Conservation (phyloP, 1,284 basidiomycete genomes). For the Moesziomyces aphidis region DNA sequence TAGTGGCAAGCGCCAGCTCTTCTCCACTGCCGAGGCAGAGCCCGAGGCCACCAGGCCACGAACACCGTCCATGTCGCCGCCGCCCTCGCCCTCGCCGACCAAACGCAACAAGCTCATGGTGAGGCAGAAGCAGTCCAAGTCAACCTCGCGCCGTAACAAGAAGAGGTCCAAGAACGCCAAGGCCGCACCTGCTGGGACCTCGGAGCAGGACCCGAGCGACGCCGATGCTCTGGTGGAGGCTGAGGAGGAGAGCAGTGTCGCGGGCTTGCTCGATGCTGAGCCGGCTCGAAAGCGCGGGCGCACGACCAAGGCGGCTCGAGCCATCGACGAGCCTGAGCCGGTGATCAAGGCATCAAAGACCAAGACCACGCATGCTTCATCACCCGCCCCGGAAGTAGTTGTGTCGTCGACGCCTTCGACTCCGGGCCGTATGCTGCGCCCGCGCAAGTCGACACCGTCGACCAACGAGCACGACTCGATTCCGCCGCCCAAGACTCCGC, state of each 20-base stretch:
- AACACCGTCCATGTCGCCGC: constrained; percentile 30
- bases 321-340: neutral
- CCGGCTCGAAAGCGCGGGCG: constrained; percentile 17
- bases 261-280: constrained; percentile 9
- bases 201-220: constrained; percentile 3
- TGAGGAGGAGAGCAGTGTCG: constrained; percentile 24
- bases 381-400: neutral
- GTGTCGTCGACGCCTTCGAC: constrained; percentile 5
- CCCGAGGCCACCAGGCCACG: neutral
- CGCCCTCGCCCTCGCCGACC: constrained; percentile 33
- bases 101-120: constrained; percentile 14
- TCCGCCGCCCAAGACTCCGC: constrained; percentile 14
- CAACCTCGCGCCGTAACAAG: constrained; percentile 28
- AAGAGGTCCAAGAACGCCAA: constrained; percentile 20
- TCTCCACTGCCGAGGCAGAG: neutral
- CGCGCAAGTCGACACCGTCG: constrained; percentile 11
- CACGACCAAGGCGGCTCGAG: neutral
- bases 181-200: constrained; percentile 16
- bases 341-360: constrained; percentile 4
- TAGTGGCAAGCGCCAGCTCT: constrained; percentile 18
- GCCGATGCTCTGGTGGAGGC: constrained; percentile 1
- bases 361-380: neutral
- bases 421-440: constrained; percentile 19
- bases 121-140: constrained; percentile 20
- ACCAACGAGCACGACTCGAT: constrained; percentile 1